Base-by-base conservation (phyloP, 148 eudicot genomes). In the Dysphania ambrosioides region DNA sequence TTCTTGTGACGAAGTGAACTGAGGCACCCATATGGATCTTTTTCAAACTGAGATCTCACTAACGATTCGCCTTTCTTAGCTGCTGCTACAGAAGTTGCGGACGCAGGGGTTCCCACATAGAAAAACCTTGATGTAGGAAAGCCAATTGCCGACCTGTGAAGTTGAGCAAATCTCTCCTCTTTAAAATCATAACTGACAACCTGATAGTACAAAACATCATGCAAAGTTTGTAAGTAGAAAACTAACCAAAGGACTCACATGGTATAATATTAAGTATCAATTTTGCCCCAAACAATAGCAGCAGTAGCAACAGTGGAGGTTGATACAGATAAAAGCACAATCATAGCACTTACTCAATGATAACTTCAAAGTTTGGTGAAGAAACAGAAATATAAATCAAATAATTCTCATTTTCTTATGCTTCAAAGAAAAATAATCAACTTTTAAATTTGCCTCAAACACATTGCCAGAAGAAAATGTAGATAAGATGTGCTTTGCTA, bases 141-240 rank as follows among this genome's bases (percentile, higher is more conserved):
- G 44, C 85, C 70, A 67, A 94, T 85, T 75, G 98, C 95, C 44
- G 86, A 87, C 26, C 98, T 91, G 76, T 94, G 98, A 60, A 91
- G 82, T 41, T 47, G 66, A 40, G 86, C 87, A 72, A 94, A 94
- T 63, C 98, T 90, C 66, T 88, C 90, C 79, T 94, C 89, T 88
- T 94, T 94, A 65, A 91, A 94, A 75, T 94, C 96, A 47, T 94
- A 91, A 66, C 98, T 91, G 24, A 94, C 90, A 34, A 94, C 97
- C 98, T 94, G 49, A 55, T 12, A 41, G 44, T 57, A 71, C 26
- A 23, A 67, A 55, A 59, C 57, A 2, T 36, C 16, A 47, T 2
- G 23, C 24, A 34, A 42, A 18, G 4, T 72, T 13, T 51, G 13
- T 21, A 0, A 62, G 40, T 1, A 62, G 3, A 47, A 23, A 4